Base-by-base conservation (phyloP, 2,329 filamentous ascomycete species). In the Polychaeton citri region DNA sequence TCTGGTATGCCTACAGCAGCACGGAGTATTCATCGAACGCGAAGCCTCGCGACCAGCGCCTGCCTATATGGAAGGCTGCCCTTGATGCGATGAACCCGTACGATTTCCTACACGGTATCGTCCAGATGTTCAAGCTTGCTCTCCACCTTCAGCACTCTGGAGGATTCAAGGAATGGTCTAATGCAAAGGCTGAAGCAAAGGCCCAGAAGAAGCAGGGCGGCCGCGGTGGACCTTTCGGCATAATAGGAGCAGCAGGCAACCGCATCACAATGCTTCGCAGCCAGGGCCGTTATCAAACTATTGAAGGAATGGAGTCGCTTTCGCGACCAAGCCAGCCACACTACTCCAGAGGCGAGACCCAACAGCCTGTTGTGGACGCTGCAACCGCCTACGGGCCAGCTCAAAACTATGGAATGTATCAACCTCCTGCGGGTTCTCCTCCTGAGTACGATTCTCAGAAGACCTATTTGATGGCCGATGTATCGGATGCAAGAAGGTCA, bases 1-100 rank as follows among this genome's bases (percentile, higher is more conserved):
- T 53, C 40, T 52, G 50, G 45, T 52, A 46, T 37, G 41, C 44
- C 8, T 54, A 44, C 42, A 44, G 45, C 26, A 41, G 40, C 16
- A 41, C 42, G 7, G 48, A 48, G 31, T 49, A 51, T 21, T 32
- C 38, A 18, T 42, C 35, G 4, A 18, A 31, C 13, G 33, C 38
- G 17, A 46, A 39, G 30, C 38, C 41, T 6, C 15, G 17, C 17
- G 15, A 37, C 10, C 16, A 20, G 9, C 43, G 43, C 20, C 13
- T 46, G n/a, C 40, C 43, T 3, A 10, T 47, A 2, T 37, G 34
- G 33, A 48, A 37, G 35, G 44, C 44, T 4, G 17, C 39, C 0
- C 15, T 38, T 6, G 34, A 43, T 21, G 36, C 33, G 3, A 12
- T 39, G 5, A 41, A 42, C 35, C 41, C 43, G 2, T 34, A 6